A percentile compares a stretch with the other conserved stretches of the same genome.
Conservation (phyloP, 1,284 basidiomycete genomes). For the Tilletia horrida region DNA sequence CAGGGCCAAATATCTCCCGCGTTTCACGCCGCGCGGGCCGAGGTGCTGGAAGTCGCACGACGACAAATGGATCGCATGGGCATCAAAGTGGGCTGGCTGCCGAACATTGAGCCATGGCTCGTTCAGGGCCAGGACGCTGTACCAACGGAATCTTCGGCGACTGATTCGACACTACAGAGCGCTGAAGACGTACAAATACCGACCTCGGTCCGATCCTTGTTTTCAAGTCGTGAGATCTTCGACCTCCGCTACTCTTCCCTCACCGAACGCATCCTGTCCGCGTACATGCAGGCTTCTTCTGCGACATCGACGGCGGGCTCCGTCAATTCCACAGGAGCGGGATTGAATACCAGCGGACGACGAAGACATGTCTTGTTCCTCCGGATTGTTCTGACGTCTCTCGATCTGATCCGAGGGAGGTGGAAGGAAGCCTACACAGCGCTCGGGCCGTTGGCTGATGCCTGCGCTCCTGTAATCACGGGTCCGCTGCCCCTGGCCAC, state of each 20-base stretch:
- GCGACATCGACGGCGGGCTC: background rate
- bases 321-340: background rate
- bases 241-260: conserved; percentile 53
- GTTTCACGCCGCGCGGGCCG: conserved; percentile 63
- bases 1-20: conserved; percentile 27
- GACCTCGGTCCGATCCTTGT: background rate
- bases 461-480: conserved; percentile 57
- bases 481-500: background rate
- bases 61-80: conserved; percentile 77
- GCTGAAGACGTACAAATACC: background rate
- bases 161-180: no score
- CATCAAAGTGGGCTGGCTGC: conserved; percentile 68
- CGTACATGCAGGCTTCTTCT: conserved; percentile 61
- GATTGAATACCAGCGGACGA: background rate
- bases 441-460: conserved; percentile 25
- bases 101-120: conserved; percentile 67
- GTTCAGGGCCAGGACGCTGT: background rate
- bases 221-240: conserved; percentile 52
- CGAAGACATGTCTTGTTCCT: conserved; percentile 14
- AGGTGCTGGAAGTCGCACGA: conserved; percentile 75
- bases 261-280: conserved; percentile 75
- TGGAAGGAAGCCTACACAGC: conserved; percentile 25
- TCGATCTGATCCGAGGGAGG: conserved; percentile 19
- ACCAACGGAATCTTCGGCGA: background rate
- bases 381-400: background rate